Base-by-base conservation (phyloP, 1,284 basidiomycete genomes). In the Tylopilus sp. region DNA sequence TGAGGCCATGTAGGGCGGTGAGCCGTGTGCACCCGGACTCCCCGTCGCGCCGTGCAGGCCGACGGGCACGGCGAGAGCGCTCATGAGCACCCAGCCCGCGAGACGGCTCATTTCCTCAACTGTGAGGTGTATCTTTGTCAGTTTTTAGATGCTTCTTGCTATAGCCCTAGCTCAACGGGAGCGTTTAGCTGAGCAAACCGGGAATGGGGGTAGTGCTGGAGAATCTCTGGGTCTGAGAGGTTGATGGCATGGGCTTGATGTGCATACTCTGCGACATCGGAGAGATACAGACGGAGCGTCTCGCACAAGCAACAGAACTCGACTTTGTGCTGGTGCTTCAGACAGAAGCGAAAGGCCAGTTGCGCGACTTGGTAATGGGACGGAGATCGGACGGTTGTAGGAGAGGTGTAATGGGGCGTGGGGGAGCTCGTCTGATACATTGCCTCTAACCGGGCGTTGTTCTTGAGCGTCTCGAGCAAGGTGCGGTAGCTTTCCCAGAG, bases 131-230 rank as follows among this genome's bases (percentile, higher is more conserved):
- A 99, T 97, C 62, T 89, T 88, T 39, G 94, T 92, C 55, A 98
- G 84, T 74, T 98, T 98, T 71, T 98, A 94, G 73, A 99, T 5
- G 94, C 96, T 70, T 99, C 96, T 68, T 98, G 96, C 97, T 97
- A 99, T 41, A 99, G 81, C 73, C 99, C 97, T 55, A 99, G 86
- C 70, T 98, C 93, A 55, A 98, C 95, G 8, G 95, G 95, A 15
- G 92, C 89, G 67, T 96, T 94, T 57, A 99, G 85, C 75, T 99
- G 96, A 30, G 93, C 89, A 68, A 99, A 98, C 52, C 97, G 92
- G 16, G 94, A 97, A 70, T 99, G 97, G 53, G 99, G 87, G 72
- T 98, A 92, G 60, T 93, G 93, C 66, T 97, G 91, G 39, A 99
- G 86, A 16, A 90, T 97, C 60, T 99, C 97, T 28, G 95, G 82